Evolutionary conservation across 345 rosid genomes (phyloP), one percentile per base, ranked within the genome.

Genomic region (Durio zibethinus): DNA sequence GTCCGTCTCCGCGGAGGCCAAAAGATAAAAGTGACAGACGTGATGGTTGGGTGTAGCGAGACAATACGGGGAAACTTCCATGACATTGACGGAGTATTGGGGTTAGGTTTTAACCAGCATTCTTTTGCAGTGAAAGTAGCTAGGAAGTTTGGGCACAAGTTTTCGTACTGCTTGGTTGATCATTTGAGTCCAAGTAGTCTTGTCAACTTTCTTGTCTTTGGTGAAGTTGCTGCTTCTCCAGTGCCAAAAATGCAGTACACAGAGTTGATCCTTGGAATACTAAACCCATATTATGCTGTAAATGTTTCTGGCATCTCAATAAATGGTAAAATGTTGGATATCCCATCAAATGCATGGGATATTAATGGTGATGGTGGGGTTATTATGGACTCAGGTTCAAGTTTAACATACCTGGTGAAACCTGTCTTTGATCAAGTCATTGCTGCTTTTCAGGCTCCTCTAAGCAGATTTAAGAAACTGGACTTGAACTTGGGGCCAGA

Each of bases 161-260:
- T 84, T 61, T 84, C 86, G 0, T 84, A 84, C 71, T 81, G 84
- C 82, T 45, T 78, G 69, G 86, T 84, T 2, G 82, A 84, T 74
- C 86, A 84, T 62, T 38, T 81, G 29, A 78, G 80, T 60, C 68
- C 82, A 2, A 78, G 70, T 8, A 25, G 61, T 18, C 53, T 66
- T 1, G 80, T 18, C 2, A 78, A 79, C 82, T 81, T 31, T 23
- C 82, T 84, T 4, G 23, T 47, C n/a, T 81, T 84, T 20, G 86
- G 86, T 18, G 38, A 21, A 9, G 1, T 36, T 36, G 0, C 25
- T 2, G 31, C 29, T 4, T 20, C 25, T 15, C 12, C 35, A 6
- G 0, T n/a, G 10, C 50, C 72, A 12, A 16, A 27, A 21, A 59
- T 84, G 74, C 80, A 76, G 48, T 36, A 52, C 73, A 80, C 86